Evolutionary conservation across 2,329 filamentous ascomycete species (phyloP).

Genomic region (Aureobasidium sp.): DNA sequence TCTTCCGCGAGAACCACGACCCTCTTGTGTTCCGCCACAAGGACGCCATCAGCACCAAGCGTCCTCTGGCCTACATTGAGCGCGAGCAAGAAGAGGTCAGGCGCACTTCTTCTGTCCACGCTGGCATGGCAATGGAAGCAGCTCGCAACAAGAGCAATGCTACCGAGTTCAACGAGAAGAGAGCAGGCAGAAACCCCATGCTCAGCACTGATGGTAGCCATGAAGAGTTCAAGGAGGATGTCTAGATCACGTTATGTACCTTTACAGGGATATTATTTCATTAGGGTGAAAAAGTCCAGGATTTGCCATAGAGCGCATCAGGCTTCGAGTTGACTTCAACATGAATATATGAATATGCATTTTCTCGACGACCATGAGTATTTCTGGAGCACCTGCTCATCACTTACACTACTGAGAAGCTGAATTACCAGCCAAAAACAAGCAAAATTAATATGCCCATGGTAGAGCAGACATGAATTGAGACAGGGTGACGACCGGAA

Average conservation of each 20-base stretch:
- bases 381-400: too few species aligned
- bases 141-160: slow-evolving; percentile 13
- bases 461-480: background rate
- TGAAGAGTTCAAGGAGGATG: slow-evolving; percentile 7
- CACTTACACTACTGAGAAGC: too few species aligned
- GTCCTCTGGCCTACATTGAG: slow-evolving; percentile 44
- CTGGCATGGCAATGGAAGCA: slow-evolving; percentile 2
- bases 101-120: slow-evolving; percentile 11
- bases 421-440: too few species aligned
- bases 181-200: background rate
- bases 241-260: background rate
- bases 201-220: background rate
- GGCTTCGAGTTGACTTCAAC: too few species aligned
- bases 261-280: background rate
- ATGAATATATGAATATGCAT: too few species aligned
- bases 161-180: slow-evolving; percentile 11
- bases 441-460: too few species aligned
- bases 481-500: background rate
- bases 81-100: slow-evolving; percentile 35
- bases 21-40: slow-evolving; percentile 44
- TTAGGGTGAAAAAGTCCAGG: background rate
- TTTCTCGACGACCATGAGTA: too few species aligned
- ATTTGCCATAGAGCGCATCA: background rate
- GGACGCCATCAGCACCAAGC: slow-evolving; percentile 39
- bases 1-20: slow-evolving; percentile 24